Base-by-base conservation (phyloP, 169 alveolate species). In the Cryptosporidium meleagridis region DNA sequence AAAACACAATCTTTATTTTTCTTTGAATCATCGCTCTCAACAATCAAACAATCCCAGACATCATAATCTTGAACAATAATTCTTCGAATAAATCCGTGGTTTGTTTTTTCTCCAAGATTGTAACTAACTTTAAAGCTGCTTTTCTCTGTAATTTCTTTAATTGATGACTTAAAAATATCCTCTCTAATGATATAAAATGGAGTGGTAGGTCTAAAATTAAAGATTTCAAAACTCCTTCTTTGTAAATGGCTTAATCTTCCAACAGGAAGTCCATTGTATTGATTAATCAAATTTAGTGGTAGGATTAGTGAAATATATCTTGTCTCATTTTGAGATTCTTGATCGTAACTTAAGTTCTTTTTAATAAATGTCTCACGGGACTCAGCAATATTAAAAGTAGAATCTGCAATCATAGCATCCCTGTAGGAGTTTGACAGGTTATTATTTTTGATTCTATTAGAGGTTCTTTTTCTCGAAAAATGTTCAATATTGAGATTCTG, bases 321-420 rank as follows among this genome's bases (percentile, higher is more conserved):
- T n/a, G 23, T 31, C 69, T 71, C 85, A 29, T 70, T 29, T 80
- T 67, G 80, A 41, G 89, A 31, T 44, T 61, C 65, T 61, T 10
- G 39, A 18, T 44, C 39, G 75, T 44, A 65, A 7, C 16, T 45
- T 37, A 65, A 26, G 35, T 80, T 59, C 41, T 67, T 80, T n/a
- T 67, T 80, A 33, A 80, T 48, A 65, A 80, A 80, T 10, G 73
- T 21, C 31, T 65, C 75, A n/a, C 89, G 75, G 21, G 89, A 62
- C 44, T 80, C 89, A 26, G 89, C 75, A 39, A 80, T 59, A 45
- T 80, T 29, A 67, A 61, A 65, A 33, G 89, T 80, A 21, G 89
- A 62, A 48, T 80, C 89, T 12, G 75, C 75, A 33, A 80, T 59
- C 55, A 65, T 65, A 33, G 89, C 89, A 26, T 80, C 89, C 21